Base-by-base conservation (phyloP, 331 rosid genomes). In the Acacia pycnantha region DNA sequence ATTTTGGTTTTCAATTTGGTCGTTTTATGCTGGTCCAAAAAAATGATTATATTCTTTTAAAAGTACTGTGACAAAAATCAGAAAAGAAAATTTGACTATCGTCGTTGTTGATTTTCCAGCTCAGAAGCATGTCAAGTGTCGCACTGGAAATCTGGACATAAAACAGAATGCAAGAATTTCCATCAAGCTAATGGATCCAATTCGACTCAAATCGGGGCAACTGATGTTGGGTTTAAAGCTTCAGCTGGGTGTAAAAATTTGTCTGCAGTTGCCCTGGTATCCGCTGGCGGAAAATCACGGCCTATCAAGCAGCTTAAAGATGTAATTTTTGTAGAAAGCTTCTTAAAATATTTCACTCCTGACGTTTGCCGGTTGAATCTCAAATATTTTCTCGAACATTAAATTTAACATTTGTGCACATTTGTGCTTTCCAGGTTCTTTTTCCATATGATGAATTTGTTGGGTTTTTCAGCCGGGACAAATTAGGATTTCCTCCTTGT, bases 371-470 rank as follows among this genome's bases (percentile, higher is more conserved):
- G 79, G 69, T 59, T 61, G 79, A 48, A 16, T 53, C 84, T 62
- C 73, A 0, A 66, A 33, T 46, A 24, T 50, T 43, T 65, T 18
- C 27, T 33, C 26, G 47, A 35, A 79, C 59, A 64, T 54, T 33
- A 33, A 77, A 62, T 78, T 48, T 41, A 15, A 1, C 59, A 64
- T 14, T 12, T 51, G n/a, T 82, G 24, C 66, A 1, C 59, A 64
- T 14, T 12, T 51, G n/a, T 82, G 24, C 66, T 83, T 85, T 89
- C 73, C 92, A 94, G 98, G 84, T 86, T 89, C 94, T 94, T 81
- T 92, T 90, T 84, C 91, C 97, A 1, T 94, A 94, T 21, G 94
- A 87, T 18, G 95, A 92, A 27, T 94, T 94, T 87, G 82, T 94
- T 77, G 82, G 85, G 48, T 90, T 85, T 66, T 94, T 89, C 85